Evolutionary conservation across 306 rosid species (phyloP).

Genomic region (Cyclanthera cordifolia): DNA sequence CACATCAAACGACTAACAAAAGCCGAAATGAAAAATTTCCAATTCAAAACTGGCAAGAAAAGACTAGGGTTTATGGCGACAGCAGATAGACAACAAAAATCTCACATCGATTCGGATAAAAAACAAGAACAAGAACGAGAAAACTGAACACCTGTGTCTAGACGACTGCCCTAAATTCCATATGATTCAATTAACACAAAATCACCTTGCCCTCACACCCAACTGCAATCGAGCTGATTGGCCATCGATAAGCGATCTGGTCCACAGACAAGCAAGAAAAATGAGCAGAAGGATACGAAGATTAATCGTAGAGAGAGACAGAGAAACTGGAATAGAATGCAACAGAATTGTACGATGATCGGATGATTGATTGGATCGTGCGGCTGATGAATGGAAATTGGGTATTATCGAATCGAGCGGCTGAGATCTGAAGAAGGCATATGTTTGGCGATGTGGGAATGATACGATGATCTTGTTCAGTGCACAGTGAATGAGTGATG

Average conservation of each 20-base stretch:
- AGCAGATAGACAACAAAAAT: not conserved
- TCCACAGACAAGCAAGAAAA: slow-evolving; percentile 11
- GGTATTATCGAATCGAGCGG: not conserved
- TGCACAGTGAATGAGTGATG: no score
- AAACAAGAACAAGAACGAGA: not conserved
- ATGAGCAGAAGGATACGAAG: not conserved
- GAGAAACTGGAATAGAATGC: no score
- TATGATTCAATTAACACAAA: not conserved
- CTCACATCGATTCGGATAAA: not conserved
- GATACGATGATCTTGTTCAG: no score
- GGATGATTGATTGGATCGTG: no score
- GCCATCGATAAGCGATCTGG: slow-evolving; percentile 24
- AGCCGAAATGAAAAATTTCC: not conserved
- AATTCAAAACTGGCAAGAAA: not conserved
- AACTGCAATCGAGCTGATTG: slow-evolving; percentile 13
- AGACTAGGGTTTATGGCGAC: slow-evolving; percentile 8
- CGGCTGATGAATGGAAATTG: not conserved
- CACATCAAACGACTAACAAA: not conserved
- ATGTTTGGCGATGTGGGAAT: no score
- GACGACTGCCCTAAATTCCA: slow-evolving; percentile 14
- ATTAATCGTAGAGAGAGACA: not conserved
- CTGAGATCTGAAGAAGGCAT: not conserved
- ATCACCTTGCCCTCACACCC: not conserved
- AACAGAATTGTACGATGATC: no score
- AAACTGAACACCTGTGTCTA: slow-evolving; percentile 32